Evolutionary conservation across 257 asterid species (phyloP).

Genomic region (Jacaranda copaia): DNA sequence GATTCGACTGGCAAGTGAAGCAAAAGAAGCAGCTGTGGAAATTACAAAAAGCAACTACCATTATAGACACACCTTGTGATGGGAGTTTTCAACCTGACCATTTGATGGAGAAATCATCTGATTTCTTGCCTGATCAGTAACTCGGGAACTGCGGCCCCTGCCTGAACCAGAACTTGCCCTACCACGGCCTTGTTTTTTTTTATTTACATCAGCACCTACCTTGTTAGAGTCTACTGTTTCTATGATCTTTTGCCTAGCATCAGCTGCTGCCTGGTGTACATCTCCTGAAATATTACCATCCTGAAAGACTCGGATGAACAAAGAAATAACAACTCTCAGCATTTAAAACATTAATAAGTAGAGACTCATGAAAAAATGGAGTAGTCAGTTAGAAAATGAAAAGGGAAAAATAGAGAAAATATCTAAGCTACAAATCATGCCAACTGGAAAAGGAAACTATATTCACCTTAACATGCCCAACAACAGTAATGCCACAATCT

Average conservation of each 20-base stretch:
- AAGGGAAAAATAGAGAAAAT: not conserved
- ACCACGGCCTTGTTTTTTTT: constrained; percentile 78
- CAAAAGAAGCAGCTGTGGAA: constrained; percentile 24
- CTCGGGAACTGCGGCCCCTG: constrained; percentile 85
- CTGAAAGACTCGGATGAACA: constrained; percentile 39
- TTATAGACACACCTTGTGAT: constrained; percentile 58
- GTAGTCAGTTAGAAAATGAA: constrained; percentile 6
- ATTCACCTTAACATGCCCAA: constrained; percentile 72
- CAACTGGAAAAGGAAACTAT: constrained; percentile 31
- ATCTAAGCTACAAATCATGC: constrained; percentile 26
- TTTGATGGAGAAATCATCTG: constrained; percentile 57
- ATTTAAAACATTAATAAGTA: constrained; percentile 24
- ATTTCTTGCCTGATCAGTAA: constrained; percentile 61
- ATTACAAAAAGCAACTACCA: constrained; percentile 30
- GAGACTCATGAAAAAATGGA: constrained; percentile 31
- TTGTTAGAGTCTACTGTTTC: constrained; percentile 61
- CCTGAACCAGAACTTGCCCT: constrained; percentile 72
- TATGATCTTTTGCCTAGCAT: constrained; percentile 53
- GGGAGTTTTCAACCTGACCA: constrained; percentile 67
- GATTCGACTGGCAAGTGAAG: constrained; percentile 21
- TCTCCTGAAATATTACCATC: constrained; percentile 49
- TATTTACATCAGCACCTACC: constrained; percentile 61
- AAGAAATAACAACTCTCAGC: constrained; percentile 26
- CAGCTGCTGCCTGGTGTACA: constrained; percentile 54
- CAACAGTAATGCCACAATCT: constrained; percentile 43